Conservation (phyloP, 352 stramenopile species). For the Aphanomyces cochlioides region DNA sequence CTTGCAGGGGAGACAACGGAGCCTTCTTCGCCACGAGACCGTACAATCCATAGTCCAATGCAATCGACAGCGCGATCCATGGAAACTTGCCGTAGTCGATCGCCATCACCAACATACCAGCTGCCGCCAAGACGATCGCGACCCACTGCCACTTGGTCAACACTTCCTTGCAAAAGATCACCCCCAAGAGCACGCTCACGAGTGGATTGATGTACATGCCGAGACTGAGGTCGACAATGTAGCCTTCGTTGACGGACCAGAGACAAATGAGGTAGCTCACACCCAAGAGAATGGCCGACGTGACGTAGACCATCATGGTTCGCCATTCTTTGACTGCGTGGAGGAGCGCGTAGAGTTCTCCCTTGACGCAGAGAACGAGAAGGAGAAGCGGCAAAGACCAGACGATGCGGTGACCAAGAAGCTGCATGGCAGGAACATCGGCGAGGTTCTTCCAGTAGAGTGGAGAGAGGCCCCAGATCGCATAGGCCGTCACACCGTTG, state of each 20-base stretch:
- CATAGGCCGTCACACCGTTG: background rate
- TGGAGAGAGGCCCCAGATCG: conserved; percentile 25
- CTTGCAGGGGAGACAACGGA: conserved; percentile 8
- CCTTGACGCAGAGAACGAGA: background rate
- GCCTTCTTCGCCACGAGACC: conserved; percentile 16
- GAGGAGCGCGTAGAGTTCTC: background rate
- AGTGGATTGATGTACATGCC: conserved; percentile 28
- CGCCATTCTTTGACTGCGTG: background rate
- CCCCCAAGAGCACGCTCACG: conserved; percentile 18
- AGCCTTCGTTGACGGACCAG: conserved; percentile 23
- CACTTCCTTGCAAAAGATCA: conserved; percentile 16
- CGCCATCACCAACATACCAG: conserved; percentile 8
- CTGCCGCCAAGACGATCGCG: background rate
- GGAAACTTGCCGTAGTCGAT: conserved; percentile 28
- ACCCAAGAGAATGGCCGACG: background rate
- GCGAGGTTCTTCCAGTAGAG: conserved; percentile 27
- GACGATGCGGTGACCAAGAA: conserved; percentile 18
- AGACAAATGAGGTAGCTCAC: conserved; percentile 17
- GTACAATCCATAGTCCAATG: conserved; percentile 19
- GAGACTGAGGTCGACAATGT: conserved; percentile 18
- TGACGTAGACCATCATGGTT: background rate
- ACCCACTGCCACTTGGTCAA: conserved; percentile 6
- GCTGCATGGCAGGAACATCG: conserved; percentile 10
- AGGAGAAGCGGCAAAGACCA: conserved; percentile 16
- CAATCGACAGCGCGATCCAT: conserved; percentile 22